These are phyloP conservation scores for Meyerozyma athensensis DNA, from an alignment of 1,139 yeast genomes.

Conservation along the genomic window DNA sequence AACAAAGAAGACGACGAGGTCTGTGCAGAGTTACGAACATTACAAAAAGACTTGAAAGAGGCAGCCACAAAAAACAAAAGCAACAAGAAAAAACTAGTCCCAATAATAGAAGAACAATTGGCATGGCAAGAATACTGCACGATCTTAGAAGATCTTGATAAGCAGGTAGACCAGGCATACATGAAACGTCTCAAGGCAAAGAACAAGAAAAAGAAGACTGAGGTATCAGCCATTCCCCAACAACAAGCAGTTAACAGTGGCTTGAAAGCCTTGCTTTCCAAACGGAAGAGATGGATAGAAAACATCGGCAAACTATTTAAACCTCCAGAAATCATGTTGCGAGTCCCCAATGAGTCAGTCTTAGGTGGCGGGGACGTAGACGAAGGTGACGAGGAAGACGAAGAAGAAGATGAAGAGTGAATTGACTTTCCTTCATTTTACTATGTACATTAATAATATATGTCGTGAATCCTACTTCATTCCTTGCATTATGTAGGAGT, in stretches of 20 bases:
- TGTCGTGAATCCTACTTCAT: slow-evolving; percentile 18
- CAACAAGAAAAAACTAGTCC: slow-evolving; percentile 62
- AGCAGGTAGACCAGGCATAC: slow-evolving; percentile 94
- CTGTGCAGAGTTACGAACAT: slow-evolving; percentile 70
- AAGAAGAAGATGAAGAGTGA: slow-evolving; percentile 34
- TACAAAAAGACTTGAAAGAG: slow-evolving; percentile 65
- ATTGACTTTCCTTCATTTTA: background rate
- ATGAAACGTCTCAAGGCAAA: slow-evolving; percentile 80
- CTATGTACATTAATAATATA: slow-evolving; percentile 12
- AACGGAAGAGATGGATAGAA: slow-evolving; percentile 82
- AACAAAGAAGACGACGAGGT: slow-evolving; percentile 93
- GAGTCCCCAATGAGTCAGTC: slow-evolving; percentile 65
- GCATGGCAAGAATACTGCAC: slow-evolving; percentile 95
- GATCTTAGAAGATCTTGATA: slow-evolving; percentile 87
- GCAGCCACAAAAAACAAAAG: slow-evolving; percentile 62
- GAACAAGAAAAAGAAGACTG: slow-evolving; percentile 68
- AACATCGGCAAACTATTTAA: slow-evolving; percentile 83
- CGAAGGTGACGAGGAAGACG: slow-evolving; percentile 22
- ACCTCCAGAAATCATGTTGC: slow-evolving; percentile 64
- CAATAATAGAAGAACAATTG: slow-evolving; percentile 80
- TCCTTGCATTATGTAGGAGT: slow-evolving; percentile 43
- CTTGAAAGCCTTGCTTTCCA: slow-evolving; percentile 72
- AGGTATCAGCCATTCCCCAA: slow-evolving; percentile 32
- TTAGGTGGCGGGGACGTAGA: slow-evolving; percentile 12
- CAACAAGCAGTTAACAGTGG: slow-evolving; percentile 69